phyloP scores from a whole-genome alignment of 1,284 basidiomycete species.

The Leccinum pachyderme region DNA sequence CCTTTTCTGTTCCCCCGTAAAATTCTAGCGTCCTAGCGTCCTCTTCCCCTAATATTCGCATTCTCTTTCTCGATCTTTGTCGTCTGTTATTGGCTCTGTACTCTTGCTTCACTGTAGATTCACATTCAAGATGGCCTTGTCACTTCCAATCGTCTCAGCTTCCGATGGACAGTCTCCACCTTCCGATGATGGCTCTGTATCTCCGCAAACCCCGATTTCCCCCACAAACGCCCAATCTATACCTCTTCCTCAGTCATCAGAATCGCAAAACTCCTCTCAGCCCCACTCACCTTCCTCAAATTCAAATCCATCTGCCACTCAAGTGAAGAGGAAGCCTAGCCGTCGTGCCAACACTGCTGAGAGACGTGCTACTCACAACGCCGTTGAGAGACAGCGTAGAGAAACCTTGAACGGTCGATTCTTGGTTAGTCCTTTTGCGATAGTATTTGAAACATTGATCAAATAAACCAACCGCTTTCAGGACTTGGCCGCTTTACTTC shows the following conservation, averaged over 20 bases:
- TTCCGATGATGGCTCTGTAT: slow-evolving; percentile 45
- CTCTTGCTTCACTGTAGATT: slow-evolving; percentile 18
- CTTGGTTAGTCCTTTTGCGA: slow-evolving; percentile 51
- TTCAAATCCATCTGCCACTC: slow-evolving; percentile 24
- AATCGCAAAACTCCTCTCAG: slow-evolving; percentile 18
- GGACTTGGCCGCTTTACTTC: slow-evolving; percentile 87
- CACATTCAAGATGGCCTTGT: slow-evolving; percentile 48
- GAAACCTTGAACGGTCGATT: slow-evolving; percentile 92
- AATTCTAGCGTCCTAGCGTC: slow-evolving; percentile 20
- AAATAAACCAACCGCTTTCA: slow-evolving; percentile 33
- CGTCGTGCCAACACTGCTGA: slow-evolving; percentile 90
- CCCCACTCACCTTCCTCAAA: slow-evolving; percentile 20
- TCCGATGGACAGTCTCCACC: slow-evolving; percentile 42
- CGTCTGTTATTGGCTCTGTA: slow-evolving; percentile 11
- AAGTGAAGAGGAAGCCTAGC: slow-evolving; percentile 71
- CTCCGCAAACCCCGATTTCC: slow-evolving; percentile 52
- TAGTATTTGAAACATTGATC: slow-evolving; percentile 6
- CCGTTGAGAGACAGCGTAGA: slow-evolving; percentile 86
- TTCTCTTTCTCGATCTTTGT: neutral
- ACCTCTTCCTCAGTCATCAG: slow-evolving; percentile 31
- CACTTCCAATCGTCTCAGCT: slow-evolving; percentile 46
- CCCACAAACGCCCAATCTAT: slow-evolving; percentile 40
- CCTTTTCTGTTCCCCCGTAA: slow-evolving; percentile 21
- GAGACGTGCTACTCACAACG: slow-evolving; percentile 91
- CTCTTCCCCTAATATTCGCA: slow-evolving; percentile 19